These are phyloP conservation scores for Aspergillus fischeri DNA, from an alignment of 2,329 filamentous ascomycete genomes.

Conservation along the genomic window DNA sequence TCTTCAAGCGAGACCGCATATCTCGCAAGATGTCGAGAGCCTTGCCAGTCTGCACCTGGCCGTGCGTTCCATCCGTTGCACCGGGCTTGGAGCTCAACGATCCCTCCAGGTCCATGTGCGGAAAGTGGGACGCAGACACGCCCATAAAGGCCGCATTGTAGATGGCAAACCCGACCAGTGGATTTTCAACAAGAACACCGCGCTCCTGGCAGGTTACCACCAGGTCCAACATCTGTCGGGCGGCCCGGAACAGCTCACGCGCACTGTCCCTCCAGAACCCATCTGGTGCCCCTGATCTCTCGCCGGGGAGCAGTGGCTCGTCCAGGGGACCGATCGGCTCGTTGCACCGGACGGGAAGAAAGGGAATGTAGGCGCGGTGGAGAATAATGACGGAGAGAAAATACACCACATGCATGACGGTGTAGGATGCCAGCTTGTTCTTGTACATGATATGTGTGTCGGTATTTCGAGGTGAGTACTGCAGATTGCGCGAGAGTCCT, in stretches of 20 bases:
- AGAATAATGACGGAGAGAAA: constrained; percentile 53
- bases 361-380: constrained; percentile 54
- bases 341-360: constrained; percentile 47
- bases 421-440: constrained; percentile 50
- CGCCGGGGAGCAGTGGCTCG: constrained; percentile 43
- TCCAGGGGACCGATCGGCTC: constrained; percentile 53
- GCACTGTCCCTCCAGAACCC: constrained; percentile 52
- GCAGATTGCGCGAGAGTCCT: constrained; percentile 49
- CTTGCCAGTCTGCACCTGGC: constrained; percentile 33
- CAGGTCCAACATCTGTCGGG: constrained; percentile 52
- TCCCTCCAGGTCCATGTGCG: constrained; percentile 52
- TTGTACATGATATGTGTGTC: constrained; percentile 52
- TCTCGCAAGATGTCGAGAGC: constrained; percentile 37
- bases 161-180: constrained; percentile 52
- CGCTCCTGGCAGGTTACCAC: constrained; percentile 49
- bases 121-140: constrained; percentile 52
- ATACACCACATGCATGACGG: constrained; percentile 52
- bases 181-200: constrained; percentile 51
- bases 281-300: constrained; percentile 42
- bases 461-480: constrained; percentile 49
- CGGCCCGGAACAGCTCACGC: constrained; percentile 49
- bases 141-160: constrained; percentile 51
- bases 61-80: constrained; percentile 24
- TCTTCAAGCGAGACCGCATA: constrained; percentile 38
- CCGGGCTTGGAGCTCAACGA: constrained; percentile 38